Conservation (phyloP, 108 stramenopile species). For the Nitzschia putrida region DNA sequence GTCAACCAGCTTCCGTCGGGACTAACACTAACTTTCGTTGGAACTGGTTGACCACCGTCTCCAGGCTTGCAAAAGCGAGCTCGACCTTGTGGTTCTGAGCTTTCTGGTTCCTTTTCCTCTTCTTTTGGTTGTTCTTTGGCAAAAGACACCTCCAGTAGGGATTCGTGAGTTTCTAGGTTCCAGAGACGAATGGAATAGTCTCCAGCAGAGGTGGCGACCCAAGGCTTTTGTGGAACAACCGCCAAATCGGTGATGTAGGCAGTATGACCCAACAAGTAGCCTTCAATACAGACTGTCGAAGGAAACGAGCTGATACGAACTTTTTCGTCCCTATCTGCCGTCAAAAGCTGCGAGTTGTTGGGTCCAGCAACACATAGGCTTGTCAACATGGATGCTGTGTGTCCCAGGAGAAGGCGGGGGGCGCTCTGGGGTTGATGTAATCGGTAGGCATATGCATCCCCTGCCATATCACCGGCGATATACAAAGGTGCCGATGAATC, state of each 20-base stretch:
- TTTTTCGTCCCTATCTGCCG: conserved; percentile 87
- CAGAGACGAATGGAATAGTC: conserved; percentile 77
- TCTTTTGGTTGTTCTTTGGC: conserved; percentile 10
- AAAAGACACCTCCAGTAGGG: conserved; percentile 40
- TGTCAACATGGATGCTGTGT: conserved; percentile 89
- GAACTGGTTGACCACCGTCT: conserved; percentile 30
- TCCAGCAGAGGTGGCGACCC: conserved; percentile 27
- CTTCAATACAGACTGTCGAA: conserved; percentile 56
- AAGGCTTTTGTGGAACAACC: conserved; percentile 1
- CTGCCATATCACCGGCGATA: conserved; percentile 73
- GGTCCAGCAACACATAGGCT: conserved; percentile 25
- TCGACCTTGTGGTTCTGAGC: conserved; percentile 13
- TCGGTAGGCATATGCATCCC: conserved; percentile 74
- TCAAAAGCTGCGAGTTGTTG: conserved; percentile 44
- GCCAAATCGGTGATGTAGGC: conserved; percentile 70
- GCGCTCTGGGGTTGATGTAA: conserved; percentile 19
- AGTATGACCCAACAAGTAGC: conserved; percentile 76
- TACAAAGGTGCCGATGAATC: conserved; percentile 26
- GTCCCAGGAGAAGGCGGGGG: conserved; percentile 66
- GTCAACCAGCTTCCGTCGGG: conserved; percentile 20
- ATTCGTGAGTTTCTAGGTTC: conserved; percentile 48
- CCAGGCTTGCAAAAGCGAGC: conserved; percentile 12
- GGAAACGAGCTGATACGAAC: conserved; percentile 78
- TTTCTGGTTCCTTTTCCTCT: not conserved
- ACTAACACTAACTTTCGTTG: conserved; percentile 26